Evolutionary conservation across 2,329 filamentous ascomycete genomes (phyloP), one percentile per base, ranked within the genome.

Genomic region (Hirsutella rhossiliensis): DNA sequence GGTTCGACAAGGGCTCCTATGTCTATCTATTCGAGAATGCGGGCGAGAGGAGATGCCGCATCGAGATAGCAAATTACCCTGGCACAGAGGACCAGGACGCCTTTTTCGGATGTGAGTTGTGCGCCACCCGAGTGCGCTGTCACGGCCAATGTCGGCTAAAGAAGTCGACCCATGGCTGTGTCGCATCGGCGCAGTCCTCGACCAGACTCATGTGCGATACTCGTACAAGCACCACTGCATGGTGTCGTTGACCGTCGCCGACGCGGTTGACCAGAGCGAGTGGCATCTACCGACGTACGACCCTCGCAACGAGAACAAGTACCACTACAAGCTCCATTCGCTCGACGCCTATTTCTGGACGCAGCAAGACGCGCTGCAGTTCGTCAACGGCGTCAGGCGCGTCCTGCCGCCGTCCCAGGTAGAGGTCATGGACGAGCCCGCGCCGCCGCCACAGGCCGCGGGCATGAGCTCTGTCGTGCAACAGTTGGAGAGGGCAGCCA

Each of bases 331-430:
- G 57, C 72, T 90, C 8, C 80, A 87, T 57, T 82, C 80, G 0
- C 59, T 89, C 45, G 84, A 89, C 56, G 66, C 89, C 13, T 90
- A 90, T 65, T 84, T 89, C 56, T 88, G 83, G 82, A 86, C 79
- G 0, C 76, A 78, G 47, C 71, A 78, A 45, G 84, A 89, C 62
- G 83, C 84, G 1, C 65, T 78, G 27, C 73, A 78, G 45, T 85
- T 89, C 50, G 65, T 88, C 48, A 82, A 82, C 53, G 79, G 78
- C 13, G 66, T 87, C 44, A 70, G 80, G 42, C 72, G 78, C 44
- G 74, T 87, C 5, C 61, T 87, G 23, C 80, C 83, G 4, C 58
- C 69, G 0, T 62, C 68, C 9, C 78, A 80, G 48, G 67, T 84
- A 29, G 73, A 79, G 31, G 68, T 85, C n/a, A 64, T 73, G 34